These are phyloP conservation scores for Aspergillus aculeatus DNA, from an alignment of 2,329 filamentous ascomycete genomes.

Conservation along the genomic window DNA sequence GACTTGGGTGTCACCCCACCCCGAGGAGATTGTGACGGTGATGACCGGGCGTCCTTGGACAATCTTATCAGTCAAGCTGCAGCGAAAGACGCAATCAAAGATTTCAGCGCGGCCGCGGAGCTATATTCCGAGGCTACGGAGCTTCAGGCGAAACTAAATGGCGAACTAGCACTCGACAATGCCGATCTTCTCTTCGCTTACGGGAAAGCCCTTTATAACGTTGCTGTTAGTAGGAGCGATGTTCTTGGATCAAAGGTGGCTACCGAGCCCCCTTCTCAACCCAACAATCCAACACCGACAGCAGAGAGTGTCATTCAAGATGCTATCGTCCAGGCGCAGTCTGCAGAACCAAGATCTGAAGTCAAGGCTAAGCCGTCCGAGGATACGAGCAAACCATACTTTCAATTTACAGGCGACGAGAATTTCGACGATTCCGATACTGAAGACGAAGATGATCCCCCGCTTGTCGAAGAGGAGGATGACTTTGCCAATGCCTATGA, in stretches of 20 bases:
- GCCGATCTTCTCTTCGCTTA: constrained; percentile 94
- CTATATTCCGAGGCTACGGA: constrained; percentile 85
- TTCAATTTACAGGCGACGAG: constrained; percentile 92
- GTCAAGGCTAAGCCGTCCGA: constrained; percentile 17
- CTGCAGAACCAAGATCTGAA: constrained; percentile 16
- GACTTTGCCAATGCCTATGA: constrained; percentile 65
- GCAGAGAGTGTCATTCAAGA: constrained; percentile 23
- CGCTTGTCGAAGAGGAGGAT: constrained; percentile 60
- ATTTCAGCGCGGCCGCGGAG: constrained; percentile 82
- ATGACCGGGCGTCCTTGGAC: constrained; percentile 64
- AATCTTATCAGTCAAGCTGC: constrained; percentile 79
- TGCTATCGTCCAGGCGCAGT: constrained; percentile 25
- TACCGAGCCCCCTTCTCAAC: constrained; percentile 56
- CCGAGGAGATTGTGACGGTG: constrained; percentile 22
- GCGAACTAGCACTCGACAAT: constrained; percentile 86
- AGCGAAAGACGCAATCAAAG: constrained; percentile 83
- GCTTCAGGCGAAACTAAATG: constrained; percentile 86
- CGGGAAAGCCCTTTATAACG: constrained; percentile 88
- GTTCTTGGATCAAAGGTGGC: constrained; percentile 82
- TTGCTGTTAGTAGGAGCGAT: constrained; percentile 91
- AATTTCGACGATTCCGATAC: constrained; percentile 80
- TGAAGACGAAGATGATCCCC: constrained; percentile 48
- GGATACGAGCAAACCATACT: constrained; percentile 60
- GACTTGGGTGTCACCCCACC: neutral
- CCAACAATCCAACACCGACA: constrained; percentile 43